A percentile compares a stretch with the other conserved stretches of the same genome.
These are phyloP conservation scores for Xylaria bambusicola DNA, from an alignment of 495 filamentous ascomycete genomes.

Conservation along the genomic window DNA sequence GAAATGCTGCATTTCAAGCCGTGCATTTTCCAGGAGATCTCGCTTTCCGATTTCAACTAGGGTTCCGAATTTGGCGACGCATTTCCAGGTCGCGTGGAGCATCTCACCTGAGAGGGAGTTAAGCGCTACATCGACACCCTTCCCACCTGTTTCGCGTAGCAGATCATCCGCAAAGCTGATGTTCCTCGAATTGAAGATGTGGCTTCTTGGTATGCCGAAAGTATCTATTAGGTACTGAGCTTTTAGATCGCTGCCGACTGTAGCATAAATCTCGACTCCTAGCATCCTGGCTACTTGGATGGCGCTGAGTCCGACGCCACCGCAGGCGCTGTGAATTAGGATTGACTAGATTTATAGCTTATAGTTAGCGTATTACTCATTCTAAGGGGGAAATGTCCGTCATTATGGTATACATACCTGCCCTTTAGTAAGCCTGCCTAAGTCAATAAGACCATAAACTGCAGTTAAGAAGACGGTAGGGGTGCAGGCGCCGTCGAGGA, in stretches of 20 bases:
- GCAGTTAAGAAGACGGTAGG: no score
- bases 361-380: no score
- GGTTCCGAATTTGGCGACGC: constrained; percentile 55
- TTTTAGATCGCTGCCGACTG: constrained; percentile 45
- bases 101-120: constrained; percentile 57
- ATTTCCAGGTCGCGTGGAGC: constrained; percentile 44
- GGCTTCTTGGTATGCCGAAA: constrained; percentile 44
- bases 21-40: constrained; percentile 40
- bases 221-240: constrained; percentile 34
- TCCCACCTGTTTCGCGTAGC: constrained; percentile 40
- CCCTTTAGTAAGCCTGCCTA: neutral
- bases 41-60: constrained; percentile 60
- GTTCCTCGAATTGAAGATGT: constrained; percentile 45
- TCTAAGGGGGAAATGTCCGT: no score
- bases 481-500: no score
- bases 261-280: constrained; percentile 52
- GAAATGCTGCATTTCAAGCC: constrained; percentile 47
- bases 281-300: constrained; percentile 54
- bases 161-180: constrained; percentile 45
- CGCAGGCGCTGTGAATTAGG: constrained; percentile 60
- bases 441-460: no score
- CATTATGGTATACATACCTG: no score
- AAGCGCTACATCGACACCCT: constrained; percentile 58
- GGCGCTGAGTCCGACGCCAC: constrained; percentile 61
- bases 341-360: no score